Evolutionary conservation across 2,329 filamentous ascomycete genomes (phyloP), one percentile per base, ranked within the genome.

Genomic region (Cercospora zeina): DNA sequence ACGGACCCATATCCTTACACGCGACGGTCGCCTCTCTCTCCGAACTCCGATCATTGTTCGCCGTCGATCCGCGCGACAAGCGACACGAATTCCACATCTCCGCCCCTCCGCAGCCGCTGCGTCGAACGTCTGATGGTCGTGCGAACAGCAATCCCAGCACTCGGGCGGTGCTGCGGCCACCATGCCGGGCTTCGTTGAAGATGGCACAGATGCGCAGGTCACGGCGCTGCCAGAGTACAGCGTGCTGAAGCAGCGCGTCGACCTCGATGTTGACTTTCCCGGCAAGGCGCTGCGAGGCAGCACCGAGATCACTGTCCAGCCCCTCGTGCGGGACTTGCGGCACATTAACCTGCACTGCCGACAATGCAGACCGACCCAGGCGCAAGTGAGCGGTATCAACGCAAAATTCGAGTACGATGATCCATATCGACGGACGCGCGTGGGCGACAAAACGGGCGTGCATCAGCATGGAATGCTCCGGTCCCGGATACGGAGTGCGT

Each of bases 221-320:
- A 16, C 42, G 31, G 64, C 63, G 27, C 64, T 65, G 62, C 73
- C 76, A 55, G 79, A 79, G 37, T 87, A 83, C 71, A 80, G 80
- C 53, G 80, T 97, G 62, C 83, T 91, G 59, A 89, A 92, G 77
- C 93, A 97, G 78, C 90, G 90, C 74, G 88, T 99, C 54, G 88
- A 92, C 70, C 82, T 99, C 63, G 93, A 97, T 71, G 82, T 99
- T 73, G 90, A 96, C 78, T 96, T 99, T 74, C 83, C 85, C 67
- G 85, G 85, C 58, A 88, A 87, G 76, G 84, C 82, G 71, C 79
- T 97, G 71, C 87, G 85, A 64, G 95, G 95, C 55, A 88, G 85
- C 66, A 91, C 90, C 8, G 89, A 93, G 68, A 89, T 99, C 69
- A 89, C 88, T 31, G 86, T 97, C 58, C 87, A 89, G 68, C 87